These are phyloP conservation scores for Penicillium lividum DNA, from an alignment of 495 filamentous ascomycete species.

Conservation along the genomic window DNA sequence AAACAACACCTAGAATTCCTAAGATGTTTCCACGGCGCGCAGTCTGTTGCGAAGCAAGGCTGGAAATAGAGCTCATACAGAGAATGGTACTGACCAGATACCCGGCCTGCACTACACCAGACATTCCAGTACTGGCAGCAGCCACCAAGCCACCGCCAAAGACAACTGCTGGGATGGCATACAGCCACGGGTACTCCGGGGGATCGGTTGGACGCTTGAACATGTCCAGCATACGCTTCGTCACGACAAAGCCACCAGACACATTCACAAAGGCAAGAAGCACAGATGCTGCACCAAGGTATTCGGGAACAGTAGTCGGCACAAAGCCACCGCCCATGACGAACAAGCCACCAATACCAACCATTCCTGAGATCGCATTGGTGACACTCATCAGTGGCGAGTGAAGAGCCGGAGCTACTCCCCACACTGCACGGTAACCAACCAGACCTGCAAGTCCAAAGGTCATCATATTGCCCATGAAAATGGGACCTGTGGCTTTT, in stretches of 20 bases:
- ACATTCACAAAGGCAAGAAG: slow-evolving; percentile 81
- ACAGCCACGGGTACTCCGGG: slow-evolving; percentile 81
- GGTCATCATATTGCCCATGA: slow-evolving; percentile 81
- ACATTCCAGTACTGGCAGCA: slow-evolving; percentile 73
- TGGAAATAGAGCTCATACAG: slow-evolving; percentile 72
- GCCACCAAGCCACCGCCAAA: slow-evolving; percentile 77
- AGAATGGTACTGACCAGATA: slow-evolving; percentile 77
- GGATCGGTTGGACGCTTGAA: slow-evolving; percentile 80
- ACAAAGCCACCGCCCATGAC: slow-evolving; percentile 75
- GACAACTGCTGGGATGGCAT: slow-evolving; percentile 68
- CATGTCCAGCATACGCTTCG: slow-evolving; percentile 91
- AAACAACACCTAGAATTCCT: slow-evolving; percentile 75
- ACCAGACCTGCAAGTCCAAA: slow-evolving; percentile 77
- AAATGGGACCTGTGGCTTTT: slow-evolving; percentile 72
- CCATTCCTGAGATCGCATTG: slow-evolving; percentile 84
- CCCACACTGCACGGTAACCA: slow-evolving; percentile 81
- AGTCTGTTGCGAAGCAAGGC: slow-evolving; percentile 72
- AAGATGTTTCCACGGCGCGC: slow-evolving; percentile 78
- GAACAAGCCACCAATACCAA: slow-evolving; percentile 79
- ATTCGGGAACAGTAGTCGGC: slow-evolving; percentile 73
- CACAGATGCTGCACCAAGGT: slow-evolving; percentile 73
- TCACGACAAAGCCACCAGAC: slow-evolving; percentile 79
- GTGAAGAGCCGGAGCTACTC: slow-evolving; percentile 72
- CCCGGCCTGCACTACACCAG: slow-evolving; percentile 77
- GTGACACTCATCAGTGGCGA: slow-evolving; percentile 84